phyloP scores from a whole-genome alignment of 257 asterid genomes.

The Salvia splendens region DNA sequence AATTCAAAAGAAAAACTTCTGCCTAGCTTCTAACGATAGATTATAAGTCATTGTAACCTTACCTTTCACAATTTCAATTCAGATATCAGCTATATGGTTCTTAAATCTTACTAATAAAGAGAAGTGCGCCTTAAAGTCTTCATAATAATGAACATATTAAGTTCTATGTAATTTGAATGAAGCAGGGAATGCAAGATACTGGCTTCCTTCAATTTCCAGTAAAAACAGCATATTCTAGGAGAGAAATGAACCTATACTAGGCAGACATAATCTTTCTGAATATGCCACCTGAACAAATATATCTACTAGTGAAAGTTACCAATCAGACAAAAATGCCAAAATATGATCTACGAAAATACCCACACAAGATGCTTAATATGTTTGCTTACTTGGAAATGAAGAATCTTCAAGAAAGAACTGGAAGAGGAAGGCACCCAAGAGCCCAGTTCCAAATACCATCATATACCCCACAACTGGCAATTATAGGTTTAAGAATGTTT shows the following conservation, averaged over 20 bases:
- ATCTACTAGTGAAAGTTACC: neutral
- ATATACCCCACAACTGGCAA: conserved; percentile 85
- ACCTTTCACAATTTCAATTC: neutral
- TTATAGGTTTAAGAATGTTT: conserved; percentile 26
- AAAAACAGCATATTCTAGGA: neutral
- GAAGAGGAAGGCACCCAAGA: conserved; percentile 86
- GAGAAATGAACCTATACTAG: neutral
- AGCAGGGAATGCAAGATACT: neutral
- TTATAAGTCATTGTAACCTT: conserved; percentile 7
- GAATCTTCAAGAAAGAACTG: conserved; percentile 83
- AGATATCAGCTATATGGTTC: neutral
- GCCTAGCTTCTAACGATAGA: conserved; percentile 5
- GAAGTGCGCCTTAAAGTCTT: conserved; percentile 6
- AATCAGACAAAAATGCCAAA: conserved; percentile 9
- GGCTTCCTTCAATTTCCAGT: neutral
- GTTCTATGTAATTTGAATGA: neutral
- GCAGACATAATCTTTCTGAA: conserved; percentile 7
- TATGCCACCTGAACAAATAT: conserved; percentile 1
- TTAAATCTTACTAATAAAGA: conserved; percentile 11
- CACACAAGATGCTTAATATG: conserved; percentile 17
- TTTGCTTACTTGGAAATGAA: conserved; percentile 87
- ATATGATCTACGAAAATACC: neutral
- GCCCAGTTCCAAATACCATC: conserved; percentile 85
- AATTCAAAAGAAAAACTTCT: conserved; percentile 5
- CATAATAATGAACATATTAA: neutral